phyloP scores from a whole-genome alignment of 2,329 filamentous ascomycete genomes.

The Neonectria sp. region DNA sequence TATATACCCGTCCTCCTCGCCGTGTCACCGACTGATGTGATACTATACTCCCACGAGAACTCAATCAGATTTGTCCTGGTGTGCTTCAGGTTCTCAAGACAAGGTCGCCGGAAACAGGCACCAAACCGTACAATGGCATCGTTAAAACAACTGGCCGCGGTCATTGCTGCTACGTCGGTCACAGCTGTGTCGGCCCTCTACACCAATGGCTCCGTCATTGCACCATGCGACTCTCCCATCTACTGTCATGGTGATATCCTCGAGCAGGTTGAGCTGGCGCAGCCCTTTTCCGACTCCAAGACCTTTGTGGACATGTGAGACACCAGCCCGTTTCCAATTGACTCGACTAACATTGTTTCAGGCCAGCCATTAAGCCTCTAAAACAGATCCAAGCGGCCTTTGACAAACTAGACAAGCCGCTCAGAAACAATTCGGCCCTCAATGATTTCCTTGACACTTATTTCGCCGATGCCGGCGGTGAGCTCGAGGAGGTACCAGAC shows the following conservation, averaged over 20 bases:
- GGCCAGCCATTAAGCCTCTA: slow-evolving; percentile 72
- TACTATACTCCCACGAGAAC: background rate
- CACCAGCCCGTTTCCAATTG: background rate
- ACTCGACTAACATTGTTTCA: slow-evolving; percentile 44
- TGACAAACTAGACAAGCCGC: slow-evolving; percentile 70
- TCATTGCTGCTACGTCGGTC: slow-evolving; percentile 46
- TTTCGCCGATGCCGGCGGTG: slow-evolving; percentile 75
- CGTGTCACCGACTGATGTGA: background rate
- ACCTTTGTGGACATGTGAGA: slow-evolving; percentile 79
- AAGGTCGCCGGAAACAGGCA: slow-evolving; percentile 6
- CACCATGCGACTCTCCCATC: slow-evolving; percentile 77
- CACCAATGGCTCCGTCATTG: slow-evolving; percentile 71
- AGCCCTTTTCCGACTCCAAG: slow-evolving; percentile 77
- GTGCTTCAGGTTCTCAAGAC: slow-evolving; percentile 2
- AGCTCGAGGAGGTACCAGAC: slow-evolving; percentile 69
- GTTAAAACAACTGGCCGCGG: slow-evolving; percentile 44
- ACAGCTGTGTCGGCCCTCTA: slow-evolving; percentile 64
- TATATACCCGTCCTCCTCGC: slow-evolving; percentile 20
- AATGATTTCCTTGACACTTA: slow-evolving; percentile 73
- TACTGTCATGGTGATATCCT: slow-evolving; percentile 79
- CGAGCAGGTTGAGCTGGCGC: slow-evolving; percentile 73
- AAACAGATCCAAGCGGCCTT: slow-evolving; percentile 75
- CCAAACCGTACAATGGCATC: slow-evolving; percentile 44
- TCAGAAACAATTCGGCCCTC: slow-evolving; percentile 75
- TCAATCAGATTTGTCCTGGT: background rate